phyloP scores from a whole-genome alignment of 2,329 filamentous ascomycete genomes.

The Trichoderma sp. region DNA sequence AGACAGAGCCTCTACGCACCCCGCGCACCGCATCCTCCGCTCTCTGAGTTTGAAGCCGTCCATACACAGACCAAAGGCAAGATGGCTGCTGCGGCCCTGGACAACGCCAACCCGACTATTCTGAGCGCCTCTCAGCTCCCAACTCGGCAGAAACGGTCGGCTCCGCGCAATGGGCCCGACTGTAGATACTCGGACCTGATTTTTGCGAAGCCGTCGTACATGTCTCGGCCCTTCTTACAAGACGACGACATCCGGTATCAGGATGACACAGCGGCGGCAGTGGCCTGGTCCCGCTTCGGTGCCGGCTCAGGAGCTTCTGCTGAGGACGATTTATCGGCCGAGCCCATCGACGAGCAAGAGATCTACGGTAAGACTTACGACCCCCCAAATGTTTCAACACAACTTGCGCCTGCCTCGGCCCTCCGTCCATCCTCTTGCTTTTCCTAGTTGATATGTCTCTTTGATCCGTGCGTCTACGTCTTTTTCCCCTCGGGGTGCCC shows the following conservation, averaged over 20 bases:
- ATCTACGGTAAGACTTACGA: conserved; percentile 69
- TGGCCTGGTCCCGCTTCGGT: conserved; percentile 30
- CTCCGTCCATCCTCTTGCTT: not conserved
- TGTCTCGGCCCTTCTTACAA: conserved; percentile 40
- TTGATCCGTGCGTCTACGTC: not conserved
- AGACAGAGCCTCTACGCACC: not conserved
- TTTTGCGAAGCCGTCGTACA: conserved; percentile 44
- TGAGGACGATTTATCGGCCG: conserved; percentile 59
- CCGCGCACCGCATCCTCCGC: not conserved
- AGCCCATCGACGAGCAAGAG: conserved; percentile 95
- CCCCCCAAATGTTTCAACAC: not conserved
- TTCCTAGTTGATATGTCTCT: not conserved
- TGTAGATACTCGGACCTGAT: conserved; percentile 48
- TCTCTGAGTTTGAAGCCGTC: not conserved
- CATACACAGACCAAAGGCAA: not conserved
- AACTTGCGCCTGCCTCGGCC: not conserved
- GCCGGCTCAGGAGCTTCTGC: conserved; percentile 35
- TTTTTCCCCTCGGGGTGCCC: not conserved
- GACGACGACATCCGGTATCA: conserved; percentile 44
- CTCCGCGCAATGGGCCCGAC: conserved; percentile 46
- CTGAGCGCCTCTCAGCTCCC: conserved; percentile 85
- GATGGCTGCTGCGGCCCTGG: conserved; percentile 38
- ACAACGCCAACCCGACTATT: conserved; percentile 92
- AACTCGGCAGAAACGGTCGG: conserved; percentile 59
- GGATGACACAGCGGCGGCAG: conserved; percentile 23